Evolutionary conservation across 306 rosid genomes (phyloP).

Genomic region (Vicia villosa): DNA sequence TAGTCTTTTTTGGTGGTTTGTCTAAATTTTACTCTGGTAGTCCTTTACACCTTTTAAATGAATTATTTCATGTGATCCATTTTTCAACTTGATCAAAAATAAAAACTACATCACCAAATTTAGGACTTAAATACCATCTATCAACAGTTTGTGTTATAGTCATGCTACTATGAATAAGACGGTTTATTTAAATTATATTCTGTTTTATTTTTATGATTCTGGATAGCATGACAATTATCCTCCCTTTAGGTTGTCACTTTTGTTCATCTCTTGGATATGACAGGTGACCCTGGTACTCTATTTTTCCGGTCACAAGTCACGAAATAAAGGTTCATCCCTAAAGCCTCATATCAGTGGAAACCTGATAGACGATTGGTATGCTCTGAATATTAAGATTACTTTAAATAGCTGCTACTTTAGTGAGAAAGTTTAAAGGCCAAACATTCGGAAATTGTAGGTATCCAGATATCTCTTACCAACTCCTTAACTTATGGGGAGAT

Average conservation of each 20-base stretch:
- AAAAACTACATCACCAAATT: background rate
- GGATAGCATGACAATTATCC: conserved; percentile 1
- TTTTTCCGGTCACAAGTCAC: conserved; percentile 71
- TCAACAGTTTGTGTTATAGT: background rate
- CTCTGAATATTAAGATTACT: conserved; percentile 31
- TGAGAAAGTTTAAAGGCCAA: background rate
- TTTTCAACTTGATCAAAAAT: background rate
- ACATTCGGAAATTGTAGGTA: background rate
- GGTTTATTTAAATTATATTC: conserved; percentile 8
- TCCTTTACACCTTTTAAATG: conserved; percentile 1
- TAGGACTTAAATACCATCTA: conserved; percentile 2
- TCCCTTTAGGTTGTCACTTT: conserved; percentile 22
- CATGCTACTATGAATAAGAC: background rate
- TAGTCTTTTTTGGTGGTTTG: background rate
- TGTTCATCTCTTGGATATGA: conserved; percentile 37
- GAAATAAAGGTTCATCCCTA: conserved; percentile 67
- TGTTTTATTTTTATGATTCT: background rate
- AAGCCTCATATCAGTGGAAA: conserved; percentile 76
- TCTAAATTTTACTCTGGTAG: background rate
- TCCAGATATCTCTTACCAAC: conserved; percentile 16
- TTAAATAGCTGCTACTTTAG: conserved; percentile 10
- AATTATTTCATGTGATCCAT: conserved; percentile 20
- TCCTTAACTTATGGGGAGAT: conserved; percentile 6
- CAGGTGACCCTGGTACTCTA: conserved; percentile 71
- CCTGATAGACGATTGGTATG: conserved; percentile 83